Evolutionary conservation across 192 early-diverging fungal genomes (phyloP).

Genomic region (Backusella westeae): DNA sequence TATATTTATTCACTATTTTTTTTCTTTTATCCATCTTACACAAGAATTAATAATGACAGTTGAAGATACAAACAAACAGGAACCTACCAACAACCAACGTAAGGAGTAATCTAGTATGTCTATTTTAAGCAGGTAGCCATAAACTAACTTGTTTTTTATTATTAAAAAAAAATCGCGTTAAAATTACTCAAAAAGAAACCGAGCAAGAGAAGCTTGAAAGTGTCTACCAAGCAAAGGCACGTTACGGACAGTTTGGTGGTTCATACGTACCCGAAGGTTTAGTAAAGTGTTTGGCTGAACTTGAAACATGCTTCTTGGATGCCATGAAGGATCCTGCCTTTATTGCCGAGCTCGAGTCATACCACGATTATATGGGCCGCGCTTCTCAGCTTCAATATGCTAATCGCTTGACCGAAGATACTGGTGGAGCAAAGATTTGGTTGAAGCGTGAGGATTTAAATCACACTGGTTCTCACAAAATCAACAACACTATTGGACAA

Average conservation of each 20-base stretch:
- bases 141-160: background rate
- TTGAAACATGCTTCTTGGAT: conserved; percentile 79
- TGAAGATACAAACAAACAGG: background rate
- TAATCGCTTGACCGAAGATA: conserved; percentile 74
- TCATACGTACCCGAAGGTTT: conserved; percentile 98
- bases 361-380: conserved; percentile 90
- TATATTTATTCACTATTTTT: background rate
- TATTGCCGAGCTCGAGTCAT: conserved; percentile 86
- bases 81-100: background rate
- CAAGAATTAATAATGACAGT: background rate
- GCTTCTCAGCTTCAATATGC: conserved; percentile 88
- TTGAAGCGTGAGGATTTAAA: conserved; percentile 98
- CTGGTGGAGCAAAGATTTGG: conserved; percentile 89
- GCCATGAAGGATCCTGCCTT: conserved; percentile 89
- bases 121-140: background rate
- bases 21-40: background rate
- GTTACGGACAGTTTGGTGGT: conserved; percentile 95
- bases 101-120: background rate
- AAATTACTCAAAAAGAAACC: background rate
- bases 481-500: conserved; percentile 98
- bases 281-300: conserved; percentile 88
- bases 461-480: conserved; percentile 99
- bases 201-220: background rate
- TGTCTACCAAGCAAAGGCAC: conserved; percentile 60
- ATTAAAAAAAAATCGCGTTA: background rate